phyloP scores from a whole-genome alignment of 2,329 filamentous ascomycete genomes.

The Emericellopsis atlantica region DNA sequence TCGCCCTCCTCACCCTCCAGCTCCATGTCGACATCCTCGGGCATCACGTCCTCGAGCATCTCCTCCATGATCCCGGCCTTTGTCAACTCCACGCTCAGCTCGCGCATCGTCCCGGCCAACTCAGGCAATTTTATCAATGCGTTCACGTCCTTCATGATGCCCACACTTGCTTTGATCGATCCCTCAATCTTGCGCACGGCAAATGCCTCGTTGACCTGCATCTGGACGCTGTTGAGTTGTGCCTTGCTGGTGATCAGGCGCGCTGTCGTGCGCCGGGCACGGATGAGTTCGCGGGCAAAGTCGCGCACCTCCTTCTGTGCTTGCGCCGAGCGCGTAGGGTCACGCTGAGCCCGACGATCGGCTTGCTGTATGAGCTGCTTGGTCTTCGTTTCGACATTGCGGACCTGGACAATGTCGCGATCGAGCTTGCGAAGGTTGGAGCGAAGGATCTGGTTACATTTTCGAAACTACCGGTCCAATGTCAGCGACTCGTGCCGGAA shows the following conservation, averaged over 20 bases:
- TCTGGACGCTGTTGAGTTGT: slow-evolving; percentile 82
- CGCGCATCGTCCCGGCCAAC: slow-evolving; percentile 77
- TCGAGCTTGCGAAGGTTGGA: slow-evolving; percentile 88
- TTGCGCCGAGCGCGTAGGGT: slow-evolving; percentile 66
- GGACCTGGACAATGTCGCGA: slow-evolving; percentile 74
- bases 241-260: slow-evolving; percentile 80
- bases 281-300: slow-evolving; percentile 80
- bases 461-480: slow-evolving; percentile 55
- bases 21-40: slow-evolving; percentile 58
- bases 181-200: slow-evolving; percentile 93
- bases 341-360: slow-evolving; percentile 67
- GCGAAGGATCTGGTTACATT: slow-evolving; percentile 86
- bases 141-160: slow-evolving; percentile 97
- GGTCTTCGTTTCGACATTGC: slow-evolving; percentile 70
- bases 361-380: slow-evolving; percentile 75
- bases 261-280: slow-evolving; percentile 60
- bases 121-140: slow-evolving; percentile 72
- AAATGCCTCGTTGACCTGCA: slow-evolving; percentile 97
- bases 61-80: slow-evolving; percentile 97
- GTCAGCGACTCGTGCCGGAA: too few relatives aligned
- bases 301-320: slow-evolving; percentile 72
- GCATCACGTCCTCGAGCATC: slow-evolving; percentile 80
- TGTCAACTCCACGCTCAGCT: slow-evolving; percentile 75
- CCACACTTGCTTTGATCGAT: slow-evolving; percentile 71
- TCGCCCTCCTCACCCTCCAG: slow-evolving; percentile 66